Percentiles rank a stretch among this genome's conserved stretches.
phyloP scores from a whole-genome alignment of 2,329 filamentous ascomycete species.

The Cladosporium sp. region DNA sequence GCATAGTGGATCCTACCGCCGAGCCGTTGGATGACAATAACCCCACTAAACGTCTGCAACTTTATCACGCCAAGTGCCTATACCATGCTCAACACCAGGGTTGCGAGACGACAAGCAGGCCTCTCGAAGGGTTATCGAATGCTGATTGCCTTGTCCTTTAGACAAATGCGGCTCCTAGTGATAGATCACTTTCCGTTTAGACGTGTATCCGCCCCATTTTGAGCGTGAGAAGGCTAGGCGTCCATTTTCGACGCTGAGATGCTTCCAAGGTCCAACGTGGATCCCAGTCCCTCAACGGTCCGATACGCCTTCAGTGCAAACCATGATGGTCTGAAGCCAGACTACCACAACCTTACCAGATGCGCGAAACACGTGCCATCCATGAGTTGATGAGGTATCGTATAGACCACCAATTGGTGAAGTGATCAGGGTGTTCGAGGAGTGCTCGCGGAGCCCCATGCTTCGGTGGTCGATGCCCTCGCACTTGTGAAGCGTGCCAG shows the following conservation, averaged over 20 bases:
- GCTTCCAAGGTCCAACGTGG: background rate
- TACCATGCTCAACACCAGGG: slow-evolving; percentile 8
- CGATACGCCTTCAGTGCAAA: background rate
- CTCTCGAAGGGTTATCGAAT: background rate
- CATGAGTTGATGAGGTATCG: background rate
- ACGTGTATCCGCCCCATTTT: background rate
- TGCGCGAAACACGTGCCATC: background rate
- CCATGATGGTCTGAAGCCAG: background rate
- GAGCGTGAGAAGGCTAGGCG: background rate
- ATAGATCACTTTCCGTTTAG: background rate
- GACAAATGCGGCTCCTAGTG: background rate
- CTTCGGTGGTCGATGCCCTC: background rate
- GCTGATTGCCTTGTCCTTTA: background rate
- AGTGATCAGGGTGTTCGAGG: background rate
- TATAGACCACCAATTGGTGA: background rate
- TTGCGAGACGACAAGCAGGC: slow-evolving; percentile 9
- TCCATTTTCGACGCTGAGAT: background rate
- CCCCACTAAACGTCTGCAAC: slow-evolving; percentile 14
- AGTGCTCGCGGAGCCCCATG: background rate
- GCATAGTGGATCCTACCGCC: slow-evolving; percentile 16
- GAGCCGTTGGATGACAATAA: slow-evolving; percentile 9
- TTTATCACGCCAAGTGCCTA: slow-evolving; percentile 16
- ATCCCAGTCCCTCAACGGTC: background rate
- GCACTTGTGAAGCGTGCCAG: background rate
- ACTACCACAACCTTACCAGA: background rate